Conservation (phyloP, 305 asterid genomes). For the Rubia occidens region DNA sequence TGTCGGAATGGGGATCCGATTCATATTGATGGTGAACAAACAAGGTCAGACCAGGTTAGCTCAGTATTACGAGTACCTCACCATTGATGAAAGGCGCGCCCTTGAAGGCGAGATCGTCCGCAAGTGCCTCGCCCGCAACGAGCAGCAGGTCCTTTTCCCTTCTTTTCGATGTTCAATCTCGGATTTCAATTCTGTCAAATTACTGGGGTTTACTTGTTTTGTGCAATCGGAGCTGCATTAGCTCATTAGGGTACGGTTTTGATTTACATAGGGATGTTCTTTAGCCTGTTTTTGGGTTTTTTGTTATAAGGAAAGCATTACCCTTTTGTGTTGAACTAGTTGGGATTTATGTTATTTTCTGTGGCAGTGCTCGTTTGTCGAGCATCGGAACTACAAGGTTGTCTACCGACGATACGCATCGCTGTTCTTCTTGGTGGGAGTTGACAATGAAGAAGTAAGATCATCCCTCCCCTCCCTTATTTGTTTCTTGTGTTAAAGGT, state of each 20-base stretch:
- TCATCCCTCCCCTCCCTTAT: slow-evolving; percentile 5
- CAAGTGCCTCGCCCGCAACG: slow-evolving; percentile 89
- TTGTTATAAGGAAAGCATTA: not conserved
- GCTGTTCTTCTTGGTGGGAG: slow-evolving; percentile 88
- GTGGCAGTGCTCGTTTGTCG: slow-evolving; percentile 87
- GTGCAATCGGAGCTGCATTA: slow-evolving; percentile 1
- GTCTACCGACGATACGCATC: slow-evolving; percentile 91
- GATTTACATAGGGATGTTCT: not conserved
- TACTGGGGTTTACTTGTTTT: not conserved
- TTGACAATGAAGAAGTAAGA: slow-evolving; percentile 94
- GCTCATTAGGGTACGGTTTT: not conserved
- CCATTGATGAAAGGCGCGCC: slow-evolving; percentile 87
- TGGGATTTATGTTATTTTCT: slow-evolving; percentile 3
- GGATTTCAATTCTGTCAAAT: not conserved
- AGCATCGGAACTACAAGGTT: slow-evolving; percentile 92
- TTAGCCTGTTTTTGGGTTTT: not conserved
- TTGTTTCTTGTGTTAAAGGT: too few relatives aligned
- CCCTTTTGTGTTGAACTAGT: not conserved
- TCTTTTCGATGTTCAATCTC: not conserved
- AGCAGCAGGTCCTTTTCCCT: slow-evolving; percentile 50
- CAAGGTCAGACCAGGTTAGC: slow-evolving; percentile 98
- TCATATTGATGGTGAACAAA: slow-evolving; percentile 94
- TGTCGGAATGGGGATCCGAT: slow-evolving; percentile 70
- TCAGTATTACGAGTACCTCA: slow-evolving; percentile 86
- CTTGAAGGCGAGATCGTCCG: slow-evolving; percentile 99